Percentiles rank a stretch among this genome's conserved stretches.
Conservation (phyloP, 768 basidiomycete species). For the Ephemerocybe angulata region DNA sequence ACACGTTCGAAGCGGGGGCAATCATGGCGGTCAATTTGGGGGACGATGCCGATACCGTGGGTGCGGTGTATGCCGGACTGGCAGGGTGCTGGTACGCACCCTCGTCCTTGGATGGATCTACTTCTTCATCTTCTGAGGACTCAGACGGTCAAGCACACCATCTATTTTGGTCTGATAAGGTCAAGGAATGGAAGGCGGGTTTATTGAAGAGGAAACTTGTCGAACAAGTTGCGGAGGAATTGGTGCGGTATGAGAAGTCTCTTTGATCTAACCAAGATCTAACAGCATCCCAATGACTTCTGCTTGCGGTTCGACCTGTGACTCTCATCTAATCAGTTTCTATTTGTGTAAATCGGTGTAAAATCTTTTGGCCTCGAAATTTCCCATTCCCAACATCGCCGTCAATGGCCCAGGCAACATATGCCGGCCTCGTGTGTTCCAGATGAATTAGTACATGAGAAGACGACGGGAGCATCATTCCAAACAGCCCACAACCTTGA, state of each 20-base stretch:
- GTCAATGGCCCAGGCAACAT: too few species aligned
- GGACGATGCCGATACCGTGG: constrained; percentile 43
- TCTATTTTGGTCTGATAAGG: constrained; percentile 36
- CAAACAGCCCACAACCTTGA: background rate
- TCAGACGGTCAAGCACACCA: constrained; percentile 6
- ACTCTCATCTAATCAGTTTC: too few species aligned
- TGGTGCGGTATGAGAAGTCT: constrained; percentile 21
- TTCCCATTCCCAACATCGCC: too few species aligned
- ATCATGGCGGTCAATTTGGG: constrained; percentile 43
- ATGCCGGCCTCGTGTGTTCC: background rate
- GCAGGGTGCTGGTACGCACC: constrained; percentile 41
- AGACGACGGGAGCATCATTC: background rate
- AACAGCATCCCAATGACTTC: background rate
- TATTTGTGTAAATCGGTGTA: too few species aligned
- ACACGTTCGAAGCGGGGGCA: constrained; percentile 42
- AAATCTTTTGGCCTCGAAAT: too few species aligned
- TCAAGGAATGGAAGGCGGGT: constrained; percentile 30
- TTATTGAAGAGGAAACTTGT: constrained; percentile 33
- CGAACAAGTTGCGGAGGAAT: constrained; percentile 34
- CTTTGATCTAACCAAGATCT: background rate
- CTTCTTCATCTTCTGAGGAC: too few species aligned
- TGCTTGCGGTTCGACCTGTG: too few species aligned
- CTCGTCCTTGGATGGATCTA: background rate
- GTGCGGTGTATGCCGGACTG: constrained; percentile 43
- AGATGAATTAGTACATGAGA: background rate